A percentile compares a stretch with the other conserved stretches of the same genome.
phyloP scores from a whole-genome alignment of 2,329 filamentous ascomycete species.

The Fusarium incarnatum region DNA sequence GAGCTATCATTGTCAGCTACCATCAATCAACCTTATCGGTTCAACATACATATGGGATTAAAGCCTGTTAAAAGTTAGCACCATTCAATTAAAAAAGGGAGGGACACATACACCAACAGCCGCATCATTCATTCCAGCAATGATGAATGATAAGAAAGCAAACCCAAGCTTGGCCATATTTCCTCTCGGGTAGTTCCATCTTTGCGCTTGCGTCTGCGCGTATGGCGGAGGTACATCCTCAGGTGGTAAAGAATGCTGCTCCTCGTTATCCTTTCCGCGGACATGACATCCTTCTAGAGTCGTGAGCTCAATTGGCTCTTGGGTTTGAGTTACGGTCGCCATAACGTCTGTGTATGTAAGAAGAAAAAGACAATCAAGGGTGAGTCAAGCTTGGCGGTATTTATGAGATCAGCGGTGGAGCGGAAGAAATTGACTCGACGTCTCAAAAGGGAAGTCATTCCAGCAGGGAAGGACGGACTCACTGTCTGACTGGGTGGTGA shows the following conservation, averaged over 20 bases:
- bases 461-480: background rate
- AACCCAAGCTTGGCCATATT: conserved; percentile 51
- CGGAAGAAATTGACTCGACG: background rate
- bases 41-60: conserved; percentile 42
- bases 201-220: conserved; percentile 46
- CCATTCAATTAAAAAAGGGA: accelerated
- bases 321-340: conserved; percentile 27
- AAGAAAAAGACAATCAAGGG: too few species aligned
- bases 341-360: background rate
- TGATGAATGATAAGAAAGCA: conserved; percentile 68
- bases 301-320: conserved; percentile 26
- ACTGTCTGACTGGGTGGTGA: background rate
- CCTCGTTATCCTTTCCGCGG: conserved; percentile 12
- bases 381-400: background rate
- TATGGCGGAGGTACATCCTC: conserved; percentile 43
- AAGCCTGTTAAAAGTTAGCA: conserved; percentile 26
- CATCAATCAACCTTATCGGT: accelerated
- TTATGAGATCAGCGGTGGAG: background rate
- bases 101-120: conserved; percentile 63
- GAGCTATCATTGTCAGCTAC: conserved; percentile 55
- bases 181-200: conserved; percentile 53
- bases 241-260: background rate
- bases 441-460: conserved; percentile 7
- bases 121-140: conserved; percentile 73
- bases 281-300: conserved; percentile 1